Percentiles rank a stretch among this genome's conserved stretches.
phyloP scores from a whole-genome alignment of 352 stramenopile genomes.

The Lagenidium sp. region DNA sequence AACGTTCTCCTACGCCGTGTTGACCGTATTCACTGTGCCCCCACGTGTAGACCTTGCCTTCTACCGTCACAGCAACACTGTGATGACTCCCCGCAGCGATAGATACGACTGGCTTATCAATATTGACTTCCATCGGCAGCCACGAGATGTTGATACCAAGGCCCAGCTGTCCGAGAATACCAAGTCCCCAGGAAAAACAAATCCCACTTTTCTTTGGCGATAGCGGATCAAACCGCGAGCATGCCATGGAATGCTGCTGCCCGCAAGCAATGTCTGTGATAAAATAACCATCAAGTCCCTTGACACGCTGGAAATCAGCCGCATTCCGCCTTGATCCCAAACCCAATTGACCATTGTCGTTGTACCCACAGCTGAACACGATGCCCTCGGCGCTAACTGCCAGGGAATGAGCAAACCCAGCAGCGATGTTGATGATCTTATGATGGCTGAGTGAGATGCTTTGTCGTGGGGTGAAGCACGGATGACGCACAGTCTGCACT shows the following conservation, averaged over 20 bases:
- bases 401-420: constrained; percentile 71
- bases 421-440: constrained; percentile 36
- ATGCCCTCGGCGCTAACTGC: constrained; percentile 35
- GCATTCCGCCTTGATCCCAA: constrained; percentile 55
- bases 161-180: constrained; percentile 61
- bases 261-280: constrained; percentile 64
- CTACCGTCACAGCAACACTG: constrained; percentile 49
- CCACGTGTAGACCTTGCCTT: constrained; percentile 62
- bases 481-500: constrained; percentile 47
- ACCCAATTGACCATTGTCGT: constrained; percentile 73
- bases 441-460: constrained; percentile 31
- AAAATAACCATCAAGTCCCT: constrained; percentile 32
- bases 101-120: constrained; percentile 38
- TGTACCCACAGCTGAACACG: constrained; percentile 76
- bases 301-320: constrained; percentile 44
- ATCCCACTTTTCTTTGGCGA: constrained; percentile 25
- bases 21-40: constrained; percentile 81
- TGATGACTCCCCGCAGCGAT: constrained; percentile 70
- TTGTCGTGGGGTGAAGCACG: constrained; percentile 35
- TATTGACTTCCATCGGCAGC: constrained; percentile 41
- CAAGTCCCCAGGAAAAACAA: constrained; percentile 72
- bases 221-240: constrained; percentile 16
- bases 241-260: constrained; percentile 71
- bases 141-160: constrained; percentile 57
- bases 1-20: constrained; percentile 53